Evolutionary conservation across 352 stramenopile species (phyloP).

Genomic region (Phytophthora crassamura): DNA sequence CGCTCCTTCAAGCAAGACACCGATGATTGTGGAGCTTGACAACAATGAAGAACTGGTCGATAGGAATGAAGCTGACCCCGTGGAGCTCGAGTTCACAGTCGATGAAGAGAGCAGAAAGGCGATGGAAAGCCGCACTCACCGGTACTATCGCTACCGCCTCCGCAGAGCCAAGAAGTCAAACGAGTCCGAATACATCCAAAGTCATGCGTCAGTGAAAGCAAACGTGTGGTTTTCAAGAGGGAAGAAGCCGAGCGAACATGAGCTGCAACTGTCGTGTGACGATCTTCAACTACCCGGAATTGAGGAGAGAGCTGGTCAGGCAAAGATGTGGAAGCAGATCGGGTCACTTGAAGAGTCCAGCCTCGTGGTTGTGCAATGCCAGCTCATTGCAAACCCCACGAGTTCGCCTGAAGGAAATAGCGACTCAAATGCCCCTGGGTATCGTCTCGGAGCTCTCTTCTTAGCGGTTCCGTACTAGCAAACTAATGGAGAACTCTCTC

Average conservation of each 20-base stretch:
- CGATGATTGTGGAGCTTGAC: constrained; percentile 71
- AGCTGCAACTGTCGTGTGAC: constrained; percentile 44
- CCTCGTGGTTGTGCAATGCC: constrained; percentile 76
- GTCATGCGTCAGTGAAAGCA: constrained; percentile 45
- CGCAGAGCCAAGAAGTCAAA: constrained; percentile 5
- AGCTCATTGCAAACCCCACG: constrained; percentile 44
- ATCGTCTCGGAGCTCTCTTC: constrained; percentile 60
- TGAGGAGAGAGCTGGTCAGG: neutral
- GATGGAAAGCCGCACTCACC: constrained; percentile 60
- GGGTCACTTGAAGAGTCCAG: constrained; percentile 70
- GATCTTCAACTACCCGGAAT: constrained; percentile 53
- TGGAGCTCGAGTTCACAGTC: constrained; percentile 54
- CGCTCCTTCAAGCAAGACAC: constrained; percentile 35
- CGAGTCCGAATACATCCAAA: constrained; percentile 27
- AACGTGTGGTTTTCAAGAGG: constrained; percentile 39
- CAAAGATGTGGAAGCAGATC: constrained; percentile 79
- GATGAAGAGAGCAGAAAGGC: constrained; percentile 52
- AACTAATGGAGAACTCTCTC: neutral
- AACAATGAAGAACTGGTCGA: constrained; percentile 34
- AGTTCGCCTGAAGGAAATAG: constrained; percentile 10
- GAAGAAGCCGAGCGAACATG: constrained; percentile 6
- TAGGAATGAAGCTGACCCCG: neutral
- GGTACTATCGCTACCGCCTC: constrained; percentile 71
- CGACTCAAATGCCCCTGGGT: constrained; percentile 8
- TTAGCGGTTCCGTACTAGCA: constrained; percentile 62